These are phyloP conservation scores for Ophiostoma piceae DNA, from an alignment of 2,329 filamentous ascomycete genomes.

Conservation along the genomic window DNA sequence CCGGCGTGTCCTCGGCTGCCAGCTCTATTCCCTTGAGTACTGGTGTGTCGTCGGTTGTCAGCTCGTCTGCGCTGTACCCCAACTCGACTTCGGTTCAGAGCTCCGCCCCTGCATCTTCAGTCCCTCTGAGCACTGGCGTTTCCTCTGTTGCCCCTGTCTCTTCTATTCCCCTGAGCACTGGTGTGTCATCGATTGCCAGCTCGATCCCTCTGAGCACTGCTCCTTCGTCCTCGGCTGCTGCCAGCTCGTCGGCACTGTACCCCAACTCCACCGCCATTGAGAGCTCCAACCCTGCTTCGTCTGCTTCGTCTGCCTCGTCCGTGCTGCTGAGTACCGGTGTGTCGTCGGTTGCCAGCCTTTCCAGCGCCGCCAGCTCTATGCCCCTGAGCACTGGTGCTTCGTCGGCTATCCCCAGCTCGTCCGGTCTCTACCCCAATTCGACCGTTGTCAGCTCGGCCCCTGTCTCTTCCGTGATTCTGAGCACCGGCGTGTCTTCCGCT, in stretches of 20 bases:
- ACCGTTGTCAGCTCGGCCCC: neutral
- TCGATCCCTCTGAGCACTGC: neutral
- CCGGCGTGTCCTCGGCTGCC: neutral
- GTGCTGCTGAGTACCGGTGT: conserved; percentile 2
- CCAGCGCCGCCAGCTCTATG: neutral
- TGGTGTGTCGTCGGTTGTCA: neutral
- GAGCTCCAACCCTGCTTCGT: neutral
- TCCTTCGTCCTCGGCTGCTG: no score
- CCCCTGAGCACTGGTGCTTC: neutral
- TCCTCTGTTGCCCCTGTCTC: neutral
- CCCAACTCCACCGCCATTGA: neutral
- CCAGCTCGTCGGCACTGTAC: neutral
- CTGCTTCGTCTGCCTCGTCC: neutral
- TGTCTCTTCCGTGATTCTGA: no score
- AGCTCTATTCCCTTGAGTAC: neutral
- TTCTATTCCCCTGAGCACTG: neutral
- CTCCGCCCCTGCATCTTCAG: neutral
- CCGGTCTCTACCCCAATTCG: neutral
- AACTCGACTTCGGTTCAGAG: neutral
- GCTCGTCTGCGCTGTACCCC: neutral
- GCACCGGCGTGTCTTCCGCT: neutral
- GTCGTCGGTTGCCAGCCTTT: neutral
- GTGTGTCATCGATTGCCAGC: neutral
- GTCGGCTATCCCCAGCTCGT: neutral
- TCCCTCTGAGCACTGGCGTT: neutral